phyloP scores from a whole-genome alignment of 345 rosid species.

The Ceriops decandra region DNA sequence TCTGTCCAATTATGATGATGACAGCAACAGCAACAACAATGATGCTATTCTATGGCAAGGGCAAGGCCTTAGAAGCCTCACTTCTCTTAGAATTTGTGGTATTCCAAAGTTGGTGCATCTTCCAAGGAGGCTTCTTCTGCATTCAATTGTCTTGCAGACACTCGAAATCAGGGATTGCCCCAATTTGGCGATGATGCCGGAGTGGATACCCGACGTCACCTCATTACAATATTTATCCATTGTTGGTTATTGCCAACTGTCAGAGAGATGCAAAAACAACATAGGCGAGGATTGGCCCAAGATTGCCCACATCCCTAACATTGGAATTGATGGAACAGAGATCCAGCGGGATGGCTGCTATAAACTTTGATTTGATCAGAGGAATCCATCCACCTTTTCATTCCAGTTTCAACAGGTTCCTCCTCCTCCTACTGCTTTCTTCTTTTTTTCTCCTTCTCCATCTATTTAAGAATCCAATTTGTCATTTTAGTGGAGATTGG shows the following conservation, averaged over 20 bases:
- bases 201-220: conserved; percentile 16
- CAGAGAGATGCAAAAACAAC: not conserved
- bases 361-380: too few relatives aligned
- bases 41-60: conserved; percentile 6
- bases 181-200: conserved; percentile 3
- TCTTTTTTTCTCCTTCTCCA: too few relatives aligned
- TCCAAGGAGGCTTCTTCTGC: conserved; percentile 8
- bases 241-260: not conserved
- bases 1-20: too few relatives aligned
- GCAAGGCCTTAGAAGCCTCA: conserved; percentile 9
- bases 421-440: too few relatives aligned
- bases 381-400: too few relatives aligned
- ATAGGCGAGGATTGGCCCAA: conserved; percentile 9
- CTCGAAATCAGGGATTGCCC: not conserved
- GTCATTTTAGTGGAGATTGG: too few relatives aligned
- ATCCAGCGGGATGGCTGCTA: too few relatives aligned
- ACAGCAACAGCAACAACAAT: not conserved
- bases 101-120: conserved; percentile 6
- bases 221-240: not conserved
- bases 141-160: not conserved
- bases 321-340: not conserved
- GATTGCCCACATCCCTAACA: conserved; percentile 13
- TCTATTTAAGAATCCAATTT: too few relatives aligned
- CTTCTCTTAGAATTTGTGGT: conserved; percentile 1
- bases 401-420: too few relatives aligned